Percentiles rank a stretch among this genome's conserved stretches.
Conservation (phyloP, 1,139 yeast species). For the Nakaseomyces sp. region DNA sequence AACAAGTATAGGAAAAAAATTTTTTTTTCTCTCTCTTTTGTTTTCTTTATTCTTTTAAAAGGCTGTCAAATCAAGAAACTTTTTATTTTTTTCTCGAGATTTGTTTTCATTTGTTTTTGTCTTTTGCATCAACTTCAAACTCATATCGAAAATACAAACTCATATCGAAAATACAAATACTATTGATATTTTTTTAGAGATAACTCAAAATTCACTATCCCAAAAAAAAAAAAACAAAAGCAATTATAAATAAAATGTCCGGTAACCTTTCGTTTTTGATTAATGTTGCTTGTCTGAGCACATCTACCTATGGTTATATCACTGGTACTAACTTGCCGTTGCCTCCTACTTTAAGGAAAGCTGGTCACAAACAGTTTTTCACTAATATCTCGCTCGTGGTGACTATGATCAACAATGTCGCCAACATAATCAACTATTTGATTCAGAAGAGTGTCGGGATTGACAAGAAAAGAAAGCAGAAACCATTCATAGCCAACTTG, state of each 20-base stretch:
- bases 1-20: too few relatives aligned
- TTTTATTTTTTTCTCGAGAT: too few relatives aligned
- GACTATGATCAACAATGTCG: constrained; percentile 35
- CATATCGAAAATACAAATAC: too few relatives aligned
- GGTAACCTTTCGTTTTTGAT: constrained; percentile 13
- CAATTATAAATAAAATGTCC: too few relatives aligned
- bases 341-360: constrained; percentile 43
- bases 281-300: constrained; percentile 20
- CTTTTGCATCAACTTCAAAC: too few relatives aligned
- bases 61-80: too few relatives aligned
- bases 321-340: constrained; percentile 29
- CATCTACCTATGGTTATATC: constrained; percentile 26
- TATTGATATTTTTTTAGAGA: too few relatives aligned
- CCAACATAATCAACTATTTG: constrained; percentile 17
- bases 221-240: background rate
- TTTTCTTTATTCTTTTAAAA: too few relatives aligned
- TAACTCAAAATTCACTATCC: background rate
- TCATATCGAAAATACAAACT: too few relatives aligned
- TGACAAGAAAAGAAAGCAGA: background rate
- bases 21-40: too few relatives aligned
- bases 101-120: too few relatives aligned
- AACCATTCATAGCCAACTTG: background rate
- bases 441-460: constrained; percentile 10
- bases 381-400: constrained; percentile 50
- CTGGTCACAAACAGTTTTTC: constrained; percentile 61